Evolutionary conservation across 768 basidiomycete species (phyloP).

Genomic region (Lactarius hengduanensis): DNA sequence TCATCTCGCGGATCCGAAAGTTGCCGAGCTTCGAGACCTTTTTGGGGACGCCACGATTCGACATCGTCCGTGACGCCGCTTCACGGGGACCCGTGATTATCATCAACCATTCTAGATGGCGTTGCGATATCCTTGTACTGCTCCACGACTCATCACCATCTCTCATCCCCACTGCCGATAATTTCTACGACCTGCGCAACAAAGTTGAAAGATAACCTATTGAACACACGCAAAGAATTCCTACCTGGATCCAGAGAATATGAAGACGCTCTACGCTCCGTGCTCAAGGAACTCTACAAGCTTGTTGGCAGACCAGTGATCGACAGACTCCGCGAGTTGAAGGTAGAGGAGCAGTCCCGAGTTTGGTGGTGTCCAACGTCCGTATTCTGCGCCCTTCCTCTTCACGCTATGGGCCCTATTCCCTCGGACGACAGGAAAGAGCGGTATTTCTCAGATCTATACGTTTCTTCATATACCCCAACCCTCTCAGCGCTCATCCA

Average conservation of each 20-base stretch:
- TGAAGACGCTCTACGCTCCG: background rate
- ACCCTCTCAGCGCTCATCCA: conserved; percentile 14
- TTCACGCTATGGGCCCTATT: conserved; percentile 18
- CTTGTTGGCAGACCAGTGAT: conserved; percentile 4
- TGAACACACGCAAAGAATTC: background rate
- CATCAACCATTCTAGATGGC: conserved; percentile 4
- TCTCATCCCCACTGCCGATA: background rate
- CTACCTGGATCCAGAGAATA: background rate
- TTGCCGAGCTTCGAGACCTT: conserved; percentile 5
- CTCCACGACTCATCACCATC: background rate
- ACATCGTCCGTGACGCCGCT: conserved; percentile 1
- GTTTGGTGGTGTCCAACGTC: background rate
- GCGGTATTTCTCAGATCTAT: background rate
- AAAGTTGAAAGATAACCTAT: background rate
- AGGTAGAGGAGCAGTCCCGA: background rate
- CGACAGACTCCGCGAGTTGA: background rate
- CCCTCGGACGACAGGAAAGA: background rate
- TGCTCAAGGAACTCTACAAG: background rate
- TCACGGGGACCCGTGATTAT: conserved; percentile 14
- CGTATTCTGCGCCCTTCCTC: conserved; percentile 9
- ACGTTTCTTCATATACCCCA: background rate
- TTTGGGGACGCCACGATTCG: background rate
- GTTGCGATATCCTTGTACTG: conserved; percentile 13
- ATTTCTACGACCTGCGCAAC: background rate
- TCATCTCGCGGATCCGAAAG: background rate